Percentiles rank a stretch among this genome's conserved stretches.
Conservation (phyloP, 306 rosid genomes). For the Potentilla sterilis region DNA sequence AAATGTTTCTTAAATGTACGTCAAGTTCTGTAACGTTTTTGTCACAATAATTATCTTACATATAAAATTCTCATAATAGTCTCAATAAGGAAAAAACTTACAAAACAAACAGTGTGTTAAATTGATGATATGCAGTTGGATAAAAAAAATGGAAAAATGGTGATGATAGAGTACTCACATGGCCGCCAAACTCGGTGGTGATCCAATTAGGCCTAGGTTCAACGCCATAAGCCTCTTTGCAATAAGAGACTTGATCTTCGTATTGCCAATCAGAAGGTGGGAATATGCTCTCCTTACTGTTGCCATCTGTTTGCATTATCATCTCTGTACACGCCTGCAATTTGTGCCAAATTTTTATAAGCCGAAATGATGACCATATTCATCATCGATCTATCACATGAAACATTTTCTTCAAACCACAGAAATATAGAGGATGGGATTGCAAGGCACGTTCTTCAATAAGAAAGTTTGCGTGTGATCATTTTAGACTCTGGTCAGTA, state of each 20-base stretch:
- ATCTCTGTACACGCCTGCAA: slow-evolving; percentile 77
- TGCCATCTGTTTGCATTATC: slow-evolving; percentile 55
- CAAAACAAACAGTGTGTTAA: neutral
- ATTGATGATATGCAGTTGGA: neutral
- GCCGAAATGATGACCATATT: no score
- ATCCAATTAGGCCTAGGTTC: slow-evolving; percentile 76
- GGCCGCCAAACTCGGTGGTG: slow-evolving; percentile 71
- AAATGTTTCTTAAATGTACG: no score
- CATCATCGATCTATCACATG: no score
- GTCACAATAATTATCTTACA: neutral
- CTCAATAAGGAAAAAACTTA: neutral
- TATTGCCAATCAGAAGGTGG: slow-evolving; percentile 47
- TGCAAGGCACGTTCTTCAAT: no score
- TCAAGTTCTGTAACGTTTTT: neutral
- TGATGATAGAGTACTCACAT: slow-evolving; percentile 30
- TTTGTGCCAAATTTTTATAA: neutral
- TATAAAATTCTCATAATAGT: neutral
- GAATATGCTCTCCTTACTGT: slow-evolving; percentile 55
- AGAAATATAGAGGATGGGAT: no score
- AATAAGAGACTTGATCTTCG: slow-evolving; percentile 8
- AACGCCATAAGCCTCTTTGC: slow-evolving; percentile 16
- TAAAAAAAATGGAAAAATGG: neutral
- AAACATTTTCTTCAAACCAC: no score
- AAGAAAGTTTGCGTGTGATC: no score
- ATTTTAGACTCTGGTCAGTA: no score